phyloP scores from a whole-genome alignment of 2,329 filamentous ascomycete genomes.

The Aspergillus transmontanensis region DNA sequence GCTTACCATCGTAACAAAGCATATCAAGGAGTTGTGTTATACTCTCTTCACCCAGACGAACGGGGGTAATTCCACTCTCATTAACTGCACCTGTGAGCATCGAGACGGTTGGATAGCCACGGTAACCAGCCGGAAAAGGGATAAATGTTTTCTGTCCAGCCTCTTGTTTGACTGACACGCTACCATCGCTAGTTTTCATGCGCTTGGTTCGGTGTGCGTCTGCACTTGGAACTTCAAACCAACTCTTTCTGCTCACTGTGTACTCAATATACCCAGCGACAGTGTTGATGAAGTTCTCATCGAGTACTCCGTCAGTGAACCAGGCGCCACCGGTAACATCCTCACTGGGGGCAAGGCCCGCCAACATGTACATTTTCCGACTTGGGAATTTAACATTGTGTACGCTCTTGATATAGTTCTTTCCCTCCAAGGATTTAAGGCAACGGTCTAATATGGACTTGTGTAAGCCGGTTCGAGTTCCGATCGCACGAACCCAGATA shows the following conservation, averaged over 20 bases:
- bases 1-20: constrained; percentile 81
- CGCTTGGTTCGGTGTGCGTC: constrained; percentile 47
- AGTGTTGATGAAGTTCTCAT: constrained; percentile 82
- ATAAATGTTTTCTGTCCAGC: constrained; percentile 40
- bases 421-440: constrained; percentile 80
- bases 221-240: constrained; percentile 56
- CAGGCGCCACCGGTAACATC: constrained; percentile 91
- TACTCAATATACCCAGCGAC: constrained; percentile 74
- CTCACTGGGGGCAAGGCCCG: constrained; percentile 79
- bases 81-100: constrained; percentile 77
- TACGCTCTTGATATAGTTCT: constrained; percentile 82
- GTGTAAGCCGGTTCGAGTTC: constrained; percentile 77
- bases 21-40: constrained; percentile 86
- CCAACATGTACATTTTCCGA: constrained; percentile 95
- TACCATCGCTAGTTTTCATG: constrained; percentile 39
- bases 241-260: constrained; percentile 71
- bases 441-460: constrained; percentile 78
- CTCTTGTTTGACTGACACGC: constrained; percentile 33
- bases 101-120: constrained; percentile 76
- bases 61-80: constrained; percentile 68
- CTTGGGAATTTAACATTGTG: constrained; percentile 89
- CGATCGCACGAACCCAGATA: constrained; percentile 88
- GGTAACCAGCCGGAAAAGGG: constrained; percentile 66
- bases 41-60: constrained; percentile 70
- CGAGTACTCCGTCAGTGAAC: constrained; percentile 89